These are phyloP conservation scores for Anacardium occidentale DNA, from an alignment of 345 rosid species.

Conservation along the genomic window DNA sequence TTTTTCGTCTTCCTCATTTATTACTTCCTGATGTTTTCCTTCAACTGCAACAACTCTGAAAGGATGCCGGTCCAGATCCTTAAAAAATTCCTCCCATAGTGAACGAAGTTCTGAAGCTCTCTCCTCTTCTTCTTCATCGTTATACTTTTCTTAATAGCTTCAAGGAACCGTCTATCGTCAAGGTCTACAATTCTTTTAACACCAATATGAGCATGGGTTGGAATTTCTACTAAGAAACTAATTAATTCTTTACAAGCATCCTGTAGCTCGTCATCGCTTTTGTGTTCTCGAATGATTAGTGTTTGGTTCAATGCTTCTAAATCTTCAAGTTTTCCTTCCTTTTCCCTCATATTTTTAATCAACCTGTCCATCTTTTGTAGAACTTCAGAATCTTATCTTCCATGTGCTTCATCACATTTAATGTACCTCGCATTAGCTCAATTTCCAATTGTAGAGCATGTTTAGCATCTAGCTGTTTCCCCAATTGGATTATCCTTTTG, in stretches of 20 bases:
- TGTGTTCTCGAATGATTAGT: slow-evolving; percentile 73
- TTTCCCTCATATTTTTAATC: slow-evolving; percentile 70
- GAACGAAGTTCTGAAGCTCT: slow-evolving; percentile 76
- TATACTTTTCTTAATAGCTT: slow-evolving; percentile 73
- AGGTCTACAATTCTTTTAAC: slow-evolving; percentile 98
- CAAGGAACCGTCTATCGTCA: slow-evolving; percentile 65
- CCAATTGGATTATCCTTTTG: slow-evolving; percentile 59
- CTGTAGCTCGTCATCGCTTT: slow-evolving; percentile 88
- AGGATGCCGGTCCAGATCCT: slow-evolving; percentile 97
- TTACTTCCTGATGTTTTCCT: slow-evolving; percentile 70
- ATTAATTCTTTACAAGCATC: slow-evolving; percentile 87
- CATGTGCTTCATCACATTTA: slow-evolving; percentile 74
- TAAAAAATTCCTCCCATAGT: slow-evolving; percentile 89
- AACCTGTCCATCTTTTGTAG: slow-evolving; percentile 57
- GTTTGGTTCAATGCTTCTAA: slow-evolving; percentile 73
- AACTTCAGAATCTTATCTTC: slow-evolving; percentile 63
- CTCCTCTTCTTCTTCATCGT: slow-evolving; percentile 66
- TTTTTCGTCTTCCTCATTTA: too few relatives aligned
- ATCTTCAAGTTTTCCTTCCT: slow-evolving; percentile 73
- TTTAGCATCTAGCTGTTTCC: slow-evolving; percentile 75
- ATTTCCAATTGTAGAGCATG: slow-evolving; percentile 85
- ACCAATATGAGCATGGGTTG: slow-evolving; percentile 49
- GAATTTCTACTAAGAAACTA: slow-evolving; percentile 54
- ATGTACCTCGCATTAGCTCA: slow-evolving; percentile 57
- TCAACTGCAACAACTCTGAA: slow-evolving; percentile 53